Conservation (phyloP, 2,329 filamentous ascomycete species). For the Hypoxylon rubiginosum region DNA sequence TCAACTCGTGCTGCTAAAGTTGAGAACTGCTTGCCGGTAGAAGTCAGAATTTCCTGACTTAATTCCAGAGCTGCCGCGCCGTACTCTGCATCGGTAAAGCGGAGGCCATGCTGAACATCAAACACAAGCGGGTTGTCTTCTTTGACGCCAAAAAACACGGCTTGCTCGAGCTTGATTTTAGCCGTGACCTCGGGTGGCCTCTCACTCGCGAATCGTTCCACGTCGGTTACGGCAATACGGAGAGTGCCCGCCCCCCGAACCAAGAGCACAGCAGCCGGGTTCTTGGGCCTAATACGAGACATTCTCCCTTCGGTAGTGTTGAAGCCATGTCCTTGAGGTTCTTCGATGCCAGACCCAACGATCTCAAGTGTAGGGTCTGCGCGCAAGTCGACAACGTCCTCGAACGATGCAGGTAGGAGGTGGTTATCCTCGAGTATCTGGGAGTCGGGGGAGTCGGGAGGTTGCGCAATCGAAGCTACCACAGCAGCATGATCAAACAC, state of each 20-base stretch:
- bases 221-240: constrained; percentile 69
- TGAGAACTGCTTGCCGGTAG: constrained; percentile 80
- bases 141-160: constrained; percentile 89
- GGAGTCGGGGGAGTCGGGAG: constrained; percentile 78
- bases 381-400: constrained; percentile 88
- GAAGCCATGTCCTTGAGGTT: constrained; percentile 58
- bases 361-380: constrained; percentile 74
- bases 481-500: constrained; percentile 84
- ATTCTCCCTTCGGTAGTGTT: constrained; percentile 62
- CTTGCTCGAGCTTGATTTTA: constrained; percentile 92
- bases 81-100: constrained; percentile 78
- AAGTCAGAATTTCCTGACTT: constrained; percentile 85
- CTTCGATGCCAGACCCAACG: constrained; percentile 74
- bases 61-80: constrained; percentile 82
- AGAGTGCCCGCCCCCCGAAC: constrained; percentile 74
- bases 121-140: constrained; percentile 91
- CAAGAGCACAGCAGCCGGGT: constrained; percentile 72
- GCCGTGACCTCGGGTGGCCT: constrained; percentile 76
- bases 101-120: constrained; percentile 73
- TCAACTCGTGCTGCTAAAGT: constrained; percentile 82
- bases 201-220: constrained; percentile 71
- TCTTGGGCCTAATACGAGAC: constrained; percentile 70
- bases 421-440: constrained; percentile 80
- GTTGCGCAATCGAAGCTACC: constrained; percentile 77
- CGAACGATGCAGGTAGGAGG: constrained; percentile 76